Percentiles rank a stretch among this genome's conserved stretches.
phyloP scores from a whole-genome alignment of 257 asterid genomes.

The Vinca minor region DNA sequence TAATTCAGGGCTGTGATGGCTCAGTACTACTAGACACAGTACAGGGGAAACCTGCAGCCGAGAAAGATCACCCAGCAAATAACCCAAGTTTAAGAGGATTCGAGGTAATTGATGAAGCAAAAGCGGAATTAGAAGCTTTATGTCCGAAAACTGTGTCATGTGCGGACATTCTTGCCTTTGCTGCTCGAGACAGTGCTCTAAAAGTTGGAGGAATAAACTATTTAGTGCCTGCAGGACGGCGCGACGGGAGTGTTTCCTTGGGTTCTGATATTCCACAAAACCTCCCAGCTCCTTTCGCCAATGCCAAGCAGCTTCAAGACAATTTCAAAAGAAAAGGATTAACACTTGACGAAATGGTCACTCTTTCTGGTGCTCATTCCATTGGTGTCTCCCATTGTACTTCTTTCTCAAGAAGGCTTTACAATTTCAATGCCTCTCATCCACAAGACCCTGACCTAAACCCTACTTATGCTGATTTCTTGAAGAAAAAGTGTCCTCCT shows the following conservation, averaged over 20 bases:
- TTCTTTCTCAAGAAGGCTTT: slow-evolving; percentile 33
- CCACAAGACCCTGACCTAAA: slow-evolving; percentile 32
- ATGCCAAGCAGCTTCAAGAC: slow-evolving; percentile 27
- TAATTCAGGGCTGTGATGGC: slow-evolving; percentile 50
- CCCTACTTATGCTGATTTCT: slow-evolving; percentile 15
- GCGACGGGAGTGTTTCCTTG: slow-evolving; percentile 40
- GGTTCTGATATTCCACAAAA: slow-evolving; percentile 25
- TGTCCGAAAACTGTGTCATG: slow-evolving; percentile 52
- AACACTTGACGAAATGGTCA: slow-evolving; percentile 60
- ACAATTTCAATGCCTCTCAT: slow-evolving; percentile 23
- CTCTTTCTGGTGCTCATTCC: slow-evolving; percentile 60
- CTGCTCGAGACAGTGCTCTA: slow-evolving; percentile 50
- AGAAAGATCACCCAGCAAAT: slow-evolving; percentile 37
- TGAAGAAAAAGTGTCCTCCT: slow-evolving; percentile 41
- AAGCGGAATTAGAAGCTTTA: slow-evolving; percentile 34
- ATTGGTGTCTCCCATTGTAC: slow-evolving; percentile 38
- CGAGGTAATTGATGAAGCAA: slow-evolving; percentile 50
- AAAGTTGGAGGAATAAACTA: slow-evolving; percentile 34
- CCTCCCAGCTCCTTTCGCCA: slow-evolving; percentile 51
- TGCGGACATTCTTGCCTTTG: slow-evolving; percentile 55
- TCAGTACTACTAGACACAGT: slow-evolving; percentile 40
- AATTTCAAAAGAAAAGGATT: slow-evolving; percentile 44
- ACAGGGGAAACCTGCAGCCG: slow-evolving; percentile 27
- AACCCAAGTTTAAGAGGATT: slow-evolving; percentile 49
- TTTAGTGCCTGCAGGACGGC: slow-evolving; percentile 44